Base-by-base conservation (phyloP, 75 land plant species). In the Isoetes taiwanensis region DNA sequence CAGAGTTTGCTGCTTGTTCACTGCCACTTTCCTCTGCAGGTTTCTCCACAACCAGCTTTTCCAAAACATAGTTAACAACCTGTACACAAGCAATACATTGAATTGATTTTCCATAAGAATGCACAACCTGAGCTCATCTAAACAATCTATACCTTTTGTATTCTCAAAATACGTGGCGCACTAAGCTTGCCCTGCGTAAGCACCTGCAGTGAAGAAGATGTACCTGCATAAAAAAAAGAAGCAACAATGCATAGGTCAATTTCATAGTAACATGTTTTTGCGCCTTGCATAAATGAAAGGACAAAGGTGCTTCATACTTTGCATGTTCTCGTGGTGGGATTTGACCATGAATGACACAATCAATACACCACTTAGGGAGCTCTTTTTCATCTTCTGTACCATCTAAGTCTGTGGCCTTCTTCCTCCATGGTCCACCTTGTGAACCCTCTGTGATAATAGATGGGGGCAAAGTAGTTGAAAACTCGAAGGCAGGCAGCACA, bases 381-480 rank as follows among this genome's bases (percentile, higher is more conserved):
- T 80, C 80, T 54, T 81, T 93, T 29, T 87, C 98, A 71, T 93
- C 95, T 58, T 93, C 98, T 20, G 74, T 66, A 43, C 95, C 98
- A 72, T 81, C 83, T 25, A 93, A 61, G 1, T 83, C 85, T 14
- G 79, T 73, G n/a, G 77, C 72, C 59, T 80, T 86, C 67, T 79
- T 93, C 46, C 98, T 76, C 98, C 98, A 93, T 10, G 89, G 83
- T 30, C 98, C 95, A 38, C 98, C 95, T 25, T 86, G 86, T n/a
- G 84, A 72, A 28, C 94, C 97, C 58, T 91, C 97, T 20, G 97
- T 80, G 5, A 87, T 80, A 34, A 90, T 83, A 4, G 97, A 90
- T 29, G 97, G 93, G 34, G 87, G 80, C n/a, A 79, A 78, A 28
- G 65, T 40, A 2, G 75, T 76, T 40, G 97, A 82, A 62, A 90